These are phyloP conservation scores for Vigna reflexopilosa DNA, from an alignment of 306 rosid species.

Conservation along the genomic window DNA sequence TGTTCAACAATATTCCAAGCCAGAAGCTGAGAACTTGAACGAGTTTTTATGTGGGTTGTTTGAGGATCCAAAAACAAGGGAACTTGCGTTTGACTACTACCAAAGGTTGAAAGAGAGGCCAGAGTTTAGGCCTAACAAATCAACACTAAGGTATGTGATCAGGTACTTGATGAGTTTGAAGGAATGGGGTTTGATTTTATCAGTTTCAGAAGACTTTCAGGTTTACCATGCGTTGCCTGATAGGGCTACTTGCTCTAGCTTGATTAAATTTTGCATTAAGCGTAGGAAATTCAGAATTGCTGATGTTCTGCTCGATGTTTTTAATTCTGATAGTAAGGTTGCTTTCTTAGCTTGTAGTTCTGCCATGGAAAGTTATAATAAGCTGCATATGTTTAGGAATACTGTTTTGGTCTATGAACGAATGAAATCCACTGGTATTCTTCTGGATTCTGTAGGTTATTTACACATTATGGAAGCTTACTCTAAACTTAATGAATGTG, in stretches of 20 bases:
- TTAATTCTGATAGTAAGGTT: slow-evolving; percentile 44
- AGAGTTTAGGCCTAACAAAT: slow-evolving; percentile 59
- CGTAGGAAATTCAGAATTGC: slow-evolving; percentile 66
- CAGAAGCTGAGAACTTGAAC: slow-evolving; percentile 49
- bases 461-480: slow-evolving; percentile 67
- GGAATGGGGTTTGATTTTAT: slow-evolving; percentile 58
- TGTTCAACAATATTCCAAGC: slow-evolving; percentile 33
- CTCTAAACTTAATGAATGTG: slow-evolving; percentile 51
- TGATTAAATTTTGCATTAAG: slow-evolving; percentile 61
- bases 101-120: slow-evolving; percentile 60
- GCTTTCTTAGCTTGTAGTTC: slow-evolving; percentile 55
- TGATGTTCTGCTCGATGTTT: slow-evolving; percentile 53
- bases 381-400: slow-evolving; percentile 74
- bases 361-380: slow-evolving; percentile 69
- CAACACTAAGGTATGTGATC: slow-evolving; percentile 56
- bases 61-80: slow-evolving; percentile 54
- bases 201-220: slow-evolving; percentile 59
- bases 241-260: slow-evolving; percentile 57
- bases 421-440: slow-evolving; percentile 49
- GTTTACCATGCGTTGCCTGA: slow-evolving; percentile 64
- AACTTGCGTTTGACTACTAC: slow-evolving; percentile 59
- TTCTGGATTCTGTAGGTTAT: slow-evolving; percentile 56
- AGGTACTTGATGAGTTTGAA: slow-evolving; percentile 68
- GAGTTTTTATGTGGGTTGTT: slow-evolving; percentile 60
- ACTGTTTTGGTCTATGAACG: slow-evolving; percentile 50